Evolutionary conservation across 331 rosid genomes (phyloP).

Genomic region (Quercus tomentella): DNA sequence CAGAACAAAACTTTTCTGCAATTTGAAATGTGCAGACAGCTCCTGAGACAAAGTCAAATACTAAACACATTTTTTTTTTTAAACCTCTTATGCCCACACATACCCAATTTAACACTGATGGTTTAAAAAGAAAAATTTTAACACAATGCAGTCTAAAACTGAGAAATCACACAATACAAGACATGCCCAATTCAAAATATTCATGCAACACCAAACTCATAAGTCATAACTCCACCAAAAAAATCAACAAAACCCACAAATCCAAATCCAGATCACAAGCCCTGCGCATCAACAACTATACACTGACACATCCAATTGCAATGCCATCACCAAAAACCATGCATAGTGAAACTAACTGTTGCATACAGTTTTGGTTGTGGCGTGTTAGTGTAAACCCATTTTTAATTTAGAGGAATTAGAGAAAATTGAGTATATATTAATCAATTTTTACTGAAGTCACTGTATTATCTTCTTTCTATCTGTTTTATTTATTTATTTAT

Average conservation of each 20-base stretch:
- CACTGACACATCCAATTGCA: background rate
- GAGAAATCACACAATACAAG: background rate
- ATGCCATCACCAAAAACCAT: no score
- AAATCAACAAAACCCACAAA: background rate
- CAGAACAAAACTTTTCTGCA: background rate
- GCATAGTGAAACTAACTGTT: background rate
- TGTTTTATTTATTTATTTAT: no score
- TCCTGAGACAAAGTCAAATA: background rate
- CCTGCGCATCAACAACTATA: background rate
- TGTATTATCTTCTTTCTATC: no score
- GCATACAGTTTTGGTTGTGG: no score
- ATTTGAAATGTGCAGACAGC: background rate
- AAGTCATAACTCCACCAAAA: background rate
- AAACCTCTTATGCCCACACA: no score
- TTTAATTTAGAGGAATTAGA: no score
- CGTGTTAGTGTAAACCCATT: no score
- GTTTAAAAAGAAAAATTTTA: background rate
- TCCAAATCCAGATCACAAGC: background rate
- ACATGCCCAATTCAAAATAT: background rate
- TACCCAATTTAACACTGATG: background rate
- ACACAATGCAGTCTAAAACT: background rate
- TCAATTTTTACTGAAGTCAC: no score
- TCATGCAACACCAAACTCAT: background rate
- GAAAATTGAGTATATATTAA: no score
- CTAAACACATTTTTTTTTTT: no score